Evolutionary conservation across 2,329 filamentous ascomycete species (phyloP), one percentile per base, ranked within the genome.

Genomic region (Cryoendolithus antarcticus): DNA sequence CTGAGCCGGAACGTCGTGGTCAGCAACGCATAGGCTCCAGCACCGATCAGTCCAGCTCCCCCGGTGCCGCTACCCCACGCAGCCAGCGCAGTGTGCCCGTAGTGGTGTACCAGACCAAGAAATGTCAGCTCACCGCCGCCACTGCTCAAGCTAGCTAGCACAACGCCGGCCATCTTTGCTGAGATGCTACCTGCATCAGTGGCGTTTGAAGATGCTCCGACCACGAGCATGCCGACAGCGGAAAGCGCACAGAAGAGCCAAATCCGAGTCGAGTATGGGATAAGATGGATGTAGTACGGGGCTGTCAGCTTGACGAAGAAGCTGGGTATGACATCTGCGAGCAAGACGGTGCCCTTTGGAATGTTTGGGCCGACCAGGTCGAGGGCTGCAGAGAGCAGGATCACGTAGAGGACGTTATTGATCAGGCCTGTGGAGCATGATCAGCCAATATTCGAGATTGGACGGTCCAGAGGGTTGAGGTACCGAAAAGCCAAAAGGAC

Each of bases 351-450:
- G 51, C 84, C 86, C 61, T 96, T 96, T 36, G 91, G 91, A 1
- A 95, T 71, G 47, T 69, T 61, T 27, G 84, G 80, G 29, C 89
- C 89, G 52, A 96, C 91, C 44, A 98, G 82, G 56, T 98, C 91
- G 53, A 95, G 82, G 3, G 91, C 89, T 29, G 91, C 84, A 21
- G 86, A 93, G 54, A 98, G 81, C 57, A 96, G 91, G 60, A 96
- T 84, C 40, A 96, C 89, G 63, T 95, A 96, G 64, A 95, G 82
- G 51, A 96, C 85, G 65, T 96, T 96, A 64, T 98, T 96, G 59
- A 96, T 91, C 11, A 91, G 67, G 38, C 85, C 85, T 89, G 54
- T 24, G 10, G 21, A 30, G 11, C 34, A 15, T 7, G n/a, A n/a
- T 31, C 24, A 30, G 15, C 15, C 15, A 19, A 19, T 19, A 19